phyloP scores from a whole-genome alignment of 108 stramenopile species.

The Seminavis robusta region DNA sequence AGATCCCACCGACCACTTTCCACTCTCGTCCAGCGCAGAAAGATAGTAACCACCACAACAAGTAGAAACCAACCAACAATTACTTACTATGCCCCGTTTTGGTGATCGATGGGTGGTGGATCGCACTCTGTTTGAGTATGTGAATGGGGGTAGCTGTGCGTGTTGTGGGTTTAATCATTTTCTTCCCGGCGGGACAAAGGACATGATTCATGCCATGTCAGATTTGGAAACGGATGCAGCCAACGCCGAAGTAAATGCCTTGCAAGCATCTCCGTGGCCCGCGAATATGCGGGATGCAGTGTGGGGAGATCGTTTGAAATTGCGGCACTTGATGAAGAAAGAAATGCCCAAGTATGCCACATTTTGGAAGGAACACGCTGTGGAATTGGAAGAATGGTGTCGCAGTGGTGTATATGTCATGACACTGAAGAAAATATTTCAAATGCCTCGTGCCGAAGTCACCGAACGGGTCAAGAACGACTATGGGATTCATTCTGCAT shows the following conservation, averaged over 20 bases:
- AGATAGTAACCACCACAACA: too few relatives aligned
- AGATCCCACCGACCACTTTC: too few relatives aligned
- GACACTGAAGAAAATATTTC: slow-evolving; percentile 42
- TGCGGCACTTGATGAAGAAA: slow-evolving; percentile 75
- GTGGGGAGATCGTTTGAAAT: slow-evolving; percentile 77
- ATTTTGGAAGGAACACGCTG: slow-evolving; percentile 55
- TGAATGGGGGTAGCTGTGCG: slow-evolving; percentile 67
- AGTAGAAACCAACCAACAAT: too few relatives aligned
- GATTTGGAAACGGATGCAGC: slow-evolving; percentile 84
- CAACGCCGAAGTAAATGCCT: slow-evolving; percentile 58
- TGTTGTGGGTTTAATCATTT: slow-evolving; percentile 71
- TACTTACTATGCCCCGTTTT: slow-evolving; percentile 86
- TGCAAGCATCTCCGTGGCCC: slow-evolving; percentile 67
- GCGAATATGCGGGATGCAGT: slow-evolving; percentile 61
- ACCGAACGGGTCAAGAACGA: slow-evolving; percentile 47
- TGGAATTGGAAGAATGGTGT: slow-evolving; percentile 34
- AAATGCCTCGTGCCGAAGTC: slow-evolving; percentile 66
- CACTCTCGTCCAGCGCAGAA: too few relatives aligned
- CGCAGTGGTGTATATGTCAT: slow-evolving; percentile 18
- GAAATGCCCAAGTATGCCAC: slow-evolving; percentile 57
- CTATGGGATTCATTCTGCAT: slow-evolving; percentile 71
- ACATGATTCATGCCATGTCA: slow-evolving; percentile 65
- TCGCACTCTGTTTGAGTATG: slow-evolving; percentile 76
- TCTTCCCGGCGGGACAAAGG: slow-evolving; percentile 61
- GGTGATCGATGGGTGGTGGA: slow-evolving; percentile 85